These are phyloP conservation scores for Adansonia grandidieri DNA, from an alignment of 441 rosid species.

Conservation along the genomic window DNA sequence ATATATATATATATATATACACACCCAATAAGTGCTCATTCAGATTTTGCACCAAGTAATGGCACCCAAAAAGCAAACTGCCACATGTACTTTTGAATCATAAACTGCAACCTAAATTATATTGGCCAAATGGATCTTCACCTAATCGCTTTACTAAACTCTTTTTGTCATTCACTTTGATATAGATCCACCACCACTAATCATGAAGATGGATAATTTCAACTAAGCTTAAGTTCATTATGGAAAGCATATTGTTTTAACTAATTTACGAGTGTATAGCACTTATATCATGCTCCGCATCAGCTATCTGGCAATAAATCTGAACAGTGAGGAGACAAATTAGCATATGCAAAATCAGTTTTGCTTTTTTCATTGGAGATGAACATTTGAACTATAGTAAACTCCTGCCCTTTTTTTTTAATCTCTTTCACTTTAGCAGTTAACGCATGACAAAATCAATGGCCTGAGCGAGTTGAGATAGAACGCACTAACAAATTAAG, in stretches of 20 bases:
- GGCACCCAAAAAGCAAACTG: slow-evolving; percentile 31
- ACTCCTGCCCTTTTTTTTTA: neutral
- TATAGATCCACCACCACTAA: slow-evolving; percentile 27
- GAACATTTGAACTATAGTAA: slow-evolving; percentile 3
- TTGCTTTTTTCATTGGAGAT: slow-evolving; percentile 23
- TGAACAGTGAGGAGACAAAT: slow-evolving; percentile 34
- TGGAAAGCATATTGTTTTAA: slow-evolving; percentile 15
- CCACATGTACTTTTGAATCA: slow-evolving; percentile 26
- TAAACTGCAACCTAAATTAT: slow-evolving; percentile 19
- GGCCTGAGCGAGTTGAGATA: slow-evolving; percentile 24
- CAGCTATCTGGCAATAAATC: slow-evolving; percentile 26
- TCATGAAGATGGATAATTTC: slow-evolving; percentile 16
- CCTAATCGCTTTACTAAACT: slow-evolving; percentile 19
- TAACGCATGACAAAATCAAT: slow-evolving; percentile 28
- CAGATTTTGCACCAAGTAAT: slow-evolving; percentile 4
- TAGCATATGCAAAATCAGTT: slow-evolving; percentile 4
- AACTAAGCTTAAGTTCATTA: slow-evolving; percentile 23
- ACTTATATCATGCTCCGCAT: slow-evolving; percentile 28
- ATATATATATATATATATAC: neutral
- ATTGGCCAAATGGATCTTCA: slow-evolving; percentile 37
- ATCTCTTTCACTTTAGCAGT: slow-evolving; percentile 17
- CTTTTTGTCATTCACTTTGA: slow-evolving; percentile 25
- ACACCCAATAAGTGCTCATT: slow-evolving; percentile 12
- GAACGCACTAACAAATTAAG: slow-evolving; percentile 31
- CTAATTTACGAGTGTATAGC: neutral